Evolutionary conservation across 352 stramenopile species (phyloP).

Genomic region (Saprolegnia diclina): DNA sequence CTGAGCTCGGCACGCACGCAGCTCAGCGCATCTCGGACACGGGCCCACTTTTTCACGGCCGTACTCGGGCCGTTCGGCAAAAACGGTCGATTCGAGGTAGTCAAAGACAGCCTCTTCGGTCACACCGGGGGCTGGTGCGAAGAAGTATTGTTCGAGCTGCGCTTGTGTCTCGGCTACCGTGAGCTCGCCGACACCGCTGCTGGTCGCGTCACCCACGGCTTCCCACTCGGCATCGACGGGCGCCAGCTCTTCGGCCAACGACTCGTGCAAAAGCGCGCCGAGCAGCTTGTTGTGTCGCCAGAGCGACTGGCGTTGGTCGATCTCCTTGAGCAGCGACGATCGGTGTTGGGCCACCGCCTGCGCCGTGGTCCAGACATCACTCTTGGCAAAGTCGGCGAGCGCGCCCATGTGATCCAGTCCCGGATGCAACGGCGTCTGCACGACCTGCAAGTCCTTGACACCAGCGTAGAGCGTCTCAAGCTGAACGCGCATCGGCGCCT

Average conservation of each 20-base stretch:
- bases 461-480: slow-evolving; percentile 37
- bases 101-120: slow-evolving; percentile 35
- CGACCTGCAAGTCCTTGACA: slow-evolving; percentile 42
- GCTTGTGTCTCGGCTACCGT: slow-evolving; percentile 38
- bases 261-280: slow-evolving; percentile 38
- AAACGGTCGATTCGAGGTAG: slow-evolving; percentile 39
- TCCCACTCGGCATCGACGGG: slow-evolving; percentile 15
- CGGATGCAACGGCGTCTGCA: slow-evolving; percentile 40
- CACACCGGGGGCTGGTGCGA: slow-evolving; percentile 29
- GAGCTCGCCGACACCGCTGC: slow-evolving; percentile 15
- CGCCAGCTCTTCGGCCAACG: slow-evolving; percentile 30
- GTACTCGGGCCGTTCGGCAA: slow-evolving; percentile 30
- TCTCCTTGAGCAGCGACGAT: slow-evolving; percentile 34
- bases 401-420: slow-evolving; percentile 33
- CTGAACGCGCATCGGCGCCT: slow-evolving; percentile 26
- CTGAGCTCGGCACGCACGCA: slow-evolving; percentile 24
- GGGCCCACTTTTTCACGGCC: slow-evolving; percentile 31
- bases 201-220: background rate
- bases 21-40: slow-evolving; percentile 31
- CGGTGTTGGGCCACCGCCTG: slow-evolving; percentile 31
- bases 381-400: slow-evolving; percentile 36
- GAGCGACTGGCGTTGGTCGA: slow-evolving; percentile 38
- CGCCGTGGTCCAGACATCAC: slow-evolving; percentile 34
- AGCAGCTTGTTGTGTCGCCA: slow-evolving; percentile 55
- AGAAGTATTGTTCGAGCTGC: slow-evolving; percentile 43